Conservation (phyloP, 306 rosid genomes). For the Sicyos baderoa region DNA sequence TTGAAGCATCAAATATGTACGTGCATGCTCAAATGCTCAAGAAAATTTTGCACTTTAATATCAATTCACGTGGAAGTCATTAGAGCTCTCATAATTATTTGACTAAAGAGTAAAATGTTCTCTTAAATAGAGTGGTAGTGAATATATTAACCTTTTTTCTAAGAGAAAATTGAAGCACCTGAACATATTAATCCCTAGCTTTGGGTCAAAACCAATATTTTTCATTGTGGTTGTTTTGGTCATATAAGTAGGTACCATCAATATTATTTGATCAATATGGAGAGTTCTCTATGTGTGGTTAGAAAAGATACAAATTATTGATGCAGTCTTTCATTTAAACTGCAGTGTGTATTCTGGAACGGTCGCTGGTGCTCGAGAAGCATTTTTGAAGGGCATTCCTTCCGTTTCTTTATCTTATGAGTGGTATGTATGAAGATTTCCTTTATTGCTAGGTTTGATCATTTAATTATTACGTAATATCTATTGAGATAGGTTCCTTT, state of each 20-base stretch:
- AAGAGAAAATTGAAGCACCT: neutral
- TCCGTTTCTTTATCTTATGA: conserved; percentile 71
- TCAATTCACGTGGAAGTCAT: neutral
- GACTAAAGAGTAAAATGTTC: neutral
- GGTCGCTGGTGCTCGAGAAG: conserved; percentile 98
- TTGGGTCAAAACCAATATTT: neutral
- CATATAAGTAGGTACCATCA: neutral
- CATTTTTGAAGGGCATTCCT: conserved; percentile 65
- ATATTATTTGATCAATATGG: neutral
- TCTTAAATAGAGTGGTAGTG: neutral
- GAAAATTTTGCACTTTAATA: neutral
- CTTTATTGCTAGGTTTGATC: neutral
- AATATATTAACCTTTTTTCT: neutral
- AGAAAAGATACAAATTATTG: too few species aligned
- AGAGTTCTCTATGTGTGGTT: too few species aligned
- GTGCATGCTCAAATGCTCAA: neutral
- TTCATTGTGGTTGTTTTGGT: neutral
- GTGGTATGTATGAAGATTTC: conserved; percentile 36
- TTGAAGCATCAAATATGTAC: conserved; percentile 4
- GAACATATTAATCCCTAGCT: neutral
- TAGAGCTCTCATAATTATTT: neutral
- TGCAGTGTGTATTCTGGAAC: conserved; percentile 82
- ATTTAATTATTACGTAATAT: neutral
- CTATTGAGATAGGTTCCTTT: neutral
- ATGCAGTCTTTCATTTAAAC: conserved; percentile 14